A percentile compares a stretch with the other conserved stretches of the same genome.
Conservation (phyloP, 768 basidiomycete genomes). For the Filobasidium floriforme region DNA sequence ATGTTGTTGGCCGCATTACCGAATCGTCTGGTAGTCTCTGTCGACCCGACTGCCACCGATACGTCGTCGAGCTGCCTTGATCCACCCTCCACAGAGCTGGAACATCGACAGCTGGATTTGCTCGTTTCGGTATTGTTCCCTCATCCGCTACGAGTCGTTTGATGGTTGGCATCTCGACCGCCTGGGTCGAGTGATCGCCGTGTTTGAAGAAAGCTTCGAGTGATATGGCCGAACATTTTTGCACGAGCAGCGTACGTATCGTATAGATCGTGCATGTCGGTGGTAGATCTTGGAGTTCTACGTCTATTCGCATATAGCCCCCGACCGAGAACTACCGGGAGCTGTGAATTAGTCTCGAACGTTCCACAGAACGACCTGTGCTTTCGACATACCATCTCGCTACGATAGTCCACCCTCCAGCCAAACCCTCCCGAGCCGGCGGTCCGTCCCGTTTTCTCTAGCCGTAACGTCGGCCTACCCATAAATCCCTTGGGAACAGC, state of each 20-base stretch:
- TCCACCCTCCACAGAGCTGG: too few relatives aligned
- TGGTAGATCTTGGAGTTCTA: conserved; percentile 11
- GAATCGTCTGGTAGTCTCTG: conserved; percentile 16
- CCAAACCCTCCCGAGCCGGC: conserved; percentile 2
- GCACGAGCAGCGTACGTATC: conserved; percentile 7
- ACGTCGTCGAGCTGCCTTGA: not conserved
- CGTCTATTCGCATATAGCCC: conserved; percentile 1
- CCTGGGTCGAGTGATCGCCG: not conserved
- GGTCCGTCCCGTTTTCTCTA: conserved; percentile 1
- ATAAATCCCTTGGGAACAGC: not conserved
- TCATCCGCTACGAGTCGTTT: not conserved
- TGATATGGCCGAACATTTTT: conserved; percentile 10
- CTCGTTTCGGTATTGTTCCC: not conserved
- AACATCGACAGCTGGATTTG: not conserved
- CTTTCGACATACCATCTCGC: conserved; percentile 5
- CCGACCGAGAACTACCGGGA: conserved; percentile 15
- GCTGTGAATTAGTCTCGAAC: not conserved
- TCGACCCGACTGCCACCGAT: conserved; percentile 2
- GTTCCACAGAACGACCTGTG: not conserved
- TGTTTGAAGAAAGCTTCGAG: conserved; percentile 6
- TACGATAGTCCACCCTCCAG: conserved; percentile 10
- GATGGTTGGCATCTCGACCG: not conserved
- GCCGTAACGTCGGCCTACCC: conserved; percentile 8
- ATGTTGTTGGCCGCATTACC: conserved; percentile 9
- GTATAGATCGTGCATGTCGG: conserved; percentile 14